Evolutionary conservation across 169 alveolate species (phyloP).

Genomic region (Plasmodium adleri): DNA sequence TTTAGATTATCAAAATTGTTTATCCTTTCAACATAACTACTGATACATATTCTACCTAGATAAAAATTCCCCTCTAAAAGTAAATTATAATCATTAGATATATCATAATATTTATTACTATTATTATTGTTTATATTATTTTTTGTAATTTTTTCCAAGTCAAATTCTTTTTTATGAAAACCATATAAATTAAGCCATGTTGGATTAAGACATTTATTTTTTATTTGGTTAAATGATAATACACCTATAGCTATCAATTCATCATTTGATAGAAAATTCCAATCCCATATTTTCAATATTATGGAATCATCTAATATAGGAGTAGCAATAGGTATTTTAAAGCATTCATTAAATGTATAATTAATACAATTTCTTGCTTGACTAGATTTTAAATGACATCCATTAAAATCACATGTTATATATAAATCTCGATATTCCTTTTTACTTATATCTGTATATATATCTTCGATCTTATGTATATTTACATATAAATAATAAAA

Average conservation of each 20-base stretch:
- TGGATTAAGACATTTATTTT: conserved; percentile 82
- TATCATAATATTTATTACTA: conserved; percentile 1
- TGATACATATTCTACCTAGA: conserved; percentile 90
- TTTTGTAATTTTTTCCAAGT: conserved; percentile 69
- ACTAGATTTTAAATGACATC: conserved; percentile 89
- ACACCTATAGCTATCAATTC: conserved; percentile 85
- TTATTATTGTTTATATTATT: conserved; percentile 34
- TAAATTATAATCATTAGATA: conserved; percentile 31
- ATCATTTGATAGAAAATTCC: conserved; percentile 67
- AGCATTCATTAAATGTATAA: conserved; percentile 92
- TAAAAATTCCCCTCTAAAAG: conserved; percentile 82
- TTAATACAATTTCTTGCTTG: conserved; percentile 84
- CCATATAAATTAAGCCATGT: conserved; percentile 94
- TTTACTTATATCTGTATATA: conserved; percentile 82
- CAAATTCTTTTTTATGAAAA: conserved; percentile 79
- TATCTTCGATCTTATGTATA: conserved; percentile 89
- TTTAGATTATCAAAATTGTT: conserved; percentile 86
- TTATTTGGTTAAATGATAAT: conserved; percentile 83
- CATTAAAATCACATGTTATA: conserved; percentile 92
- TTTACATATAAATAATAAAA: conserved; percentile 89
- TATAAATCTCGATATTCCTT: conserved; percentile 85
- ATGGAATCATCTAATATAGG: conserved; percentile 92
- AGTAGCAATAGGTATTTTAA: conserved; percentile 91
- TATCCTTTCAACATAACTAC: conserved; percentile 90
- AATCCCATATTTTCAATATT: conserved; percentile 91